These are phyloP conservation scores for Astrothelium macrocarpum DNA, from an alignment of 495 filamentous ascomycete species.

Conservation along the genomic window DNA sequence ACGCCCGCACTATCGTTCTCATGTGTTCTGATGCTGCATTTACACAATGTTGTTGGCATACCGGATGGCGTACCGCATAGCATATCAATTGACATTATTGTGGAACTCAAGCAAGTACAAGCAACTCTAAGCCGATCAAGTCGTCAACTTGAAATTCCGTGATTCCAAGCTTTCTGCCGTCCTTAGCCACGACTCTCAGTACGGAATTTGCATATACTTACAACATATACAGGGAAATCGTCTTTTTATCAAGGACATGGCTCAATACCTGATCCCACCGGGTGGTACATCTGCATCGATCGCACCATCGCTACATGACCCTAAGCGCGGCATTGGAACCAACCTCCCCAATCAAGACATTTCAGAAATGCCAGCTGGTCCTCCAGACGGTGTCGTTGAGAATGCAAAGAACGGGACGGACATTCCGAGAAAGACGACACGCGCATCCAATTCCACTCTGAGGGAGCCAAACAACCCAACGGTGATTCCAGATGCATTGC, in stretches of 20 bases:
- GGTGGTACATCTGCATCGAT: constrained; percentile 53
- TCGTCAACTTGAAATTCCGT: not conserved
- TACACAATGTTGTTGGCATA: not conserved
- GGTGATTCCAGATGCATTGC: constrained; percentile 58
- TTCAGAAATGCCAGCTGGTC: constrained; percentile 16
- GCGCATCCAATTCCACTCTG: constrained; percentile 53
- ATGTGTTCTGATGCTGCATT: not conserved
- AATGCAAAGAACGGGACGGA: constrained; percentile 23
- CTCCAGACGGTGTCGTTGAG: constrained; percentile 15
- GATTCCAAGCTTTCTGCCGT: no score
- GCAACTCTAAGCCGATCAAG: not conserved
- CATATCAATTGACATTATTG: no score
- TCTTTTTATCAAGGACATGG: constrained; percentile 96
- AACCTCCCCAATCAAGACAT: constrained; percentile 23
- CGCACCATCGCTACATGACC: constrained; percentile 59
- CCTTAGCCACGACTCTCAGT: no score
- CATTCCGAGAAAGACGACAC: constrained; percentile 27
- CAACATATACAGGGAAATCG: constrained; percentile 54
- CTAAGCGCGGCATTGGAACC: constrained; percentile 55
- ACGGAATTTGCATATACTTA: constrained; percentile 19
- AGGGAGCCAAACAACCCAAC: constrained; percentile 72
- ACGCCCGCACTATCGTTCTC: constrained; percentile 15
- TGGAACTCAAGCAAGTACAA: no score
- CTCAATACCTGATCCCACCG: constrained; percentile 77
- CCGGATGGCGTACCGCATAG: no score